Conservation (phyloP, 306 rosid genomes). For the Inga oerstediana region DNA sequence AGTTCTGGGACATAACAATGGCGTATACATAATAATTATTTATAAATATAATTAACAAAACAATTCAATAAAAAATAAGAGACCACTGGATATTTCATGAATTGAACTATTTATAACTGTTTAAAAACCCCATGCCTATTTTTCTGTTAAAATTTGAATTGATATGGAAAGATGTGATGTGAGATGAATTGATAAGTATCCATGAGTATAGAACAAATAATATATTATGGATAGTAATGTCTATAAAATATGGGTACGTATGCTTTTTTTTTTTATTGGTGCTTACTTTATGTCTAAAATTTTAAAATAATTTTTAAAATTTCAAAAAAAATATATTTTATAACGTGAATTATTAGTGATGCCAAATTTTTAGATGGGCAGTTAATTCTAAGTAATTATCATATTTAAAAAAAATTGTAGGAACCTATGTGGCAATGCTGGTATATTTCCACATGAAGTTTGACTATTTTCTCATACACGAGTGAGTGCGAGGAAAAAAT, state of each 20-base stretch:
- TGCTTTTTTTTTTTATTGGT: too few species aligned
- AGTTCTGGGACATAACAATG: not conserved
- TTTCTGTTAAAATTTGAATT: too few species aligned
- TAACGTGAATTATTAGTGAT: not conserved
- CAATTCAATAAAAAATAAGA: not conserved
- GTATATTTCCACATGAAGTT: not conserved
- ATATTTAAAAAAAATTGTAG: not conserved
- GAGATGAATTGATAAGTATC: too few species aligned
- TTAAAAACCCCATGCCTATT: not conserved
- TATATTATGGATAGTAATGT: too few species aligned
- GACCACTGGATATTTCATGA: too few species aligned
- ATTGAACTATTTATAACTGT: too few species aligned
- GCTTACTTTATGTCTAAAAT: not conserved
- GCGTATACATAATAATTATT: not conserved
- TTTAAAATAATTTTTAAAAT: too few species aligned
- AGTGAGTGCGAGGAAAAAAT: not conserved
- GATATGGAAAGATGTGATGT: too few species aligned
- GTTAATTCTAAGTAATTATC: not conserved
- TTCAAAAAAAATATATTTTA: too few species aligned
- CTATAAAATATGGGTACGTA: too few species aligned
- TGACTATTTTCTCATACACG: not conserved
- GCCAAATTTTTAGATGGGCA: not conserved
- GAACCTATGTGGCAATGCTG: not conserved
- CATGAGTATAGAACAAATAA: too few species aligned
- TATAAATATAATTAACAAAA: too few species aligned